Percentiles rank a stretch among this genome's conserved stretches.
Conservation (phyloP, 306 rosid genomes). For the Luffa acutangula region DNA sequence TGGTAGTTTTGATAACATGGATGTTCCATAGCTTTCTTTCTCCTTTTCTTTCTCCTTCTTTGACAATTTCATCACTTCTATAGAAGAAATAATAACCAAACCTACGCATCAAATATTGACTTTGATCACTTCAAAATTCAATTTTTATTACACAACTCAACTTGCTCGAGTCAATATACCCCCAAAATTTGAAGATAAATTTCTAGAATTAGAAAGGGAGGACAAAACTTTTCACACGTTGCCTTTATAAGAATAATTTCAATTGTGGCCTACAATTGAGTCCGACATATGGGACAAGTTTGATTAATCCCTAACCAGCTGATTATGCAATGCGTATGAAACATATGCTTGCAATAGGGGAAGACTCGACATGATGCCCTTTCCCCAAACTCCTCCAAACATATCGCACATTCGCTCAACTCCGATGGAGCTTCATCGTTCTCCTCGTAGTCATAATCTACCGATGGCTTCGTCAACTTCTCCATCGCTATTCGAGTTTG, state of each 20-base stretch:
- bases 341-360: constrained; percentile 34
- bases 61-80: no score
- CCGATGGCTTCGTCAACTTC: constrained; percentile 15
- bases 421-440: background rate
- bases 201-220: background rate
- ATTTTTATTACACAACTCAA: no score
- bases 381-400: constrained; percentile 33
- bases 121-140: no score
- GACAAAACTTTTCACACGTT: background rate
- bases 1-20: no score
- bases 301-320: constrained; percentile 27
- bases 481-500: background rate
- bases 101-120: no score
- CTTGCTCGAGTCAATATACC: no score
- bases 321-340: constrained; percentile 35
- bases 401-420: constrained; percentile 31
- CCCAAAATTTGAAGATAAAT: no score
- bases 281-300: constrained; percentile 52
- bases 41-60: no score
- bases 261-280: background rate
- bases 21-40: no score
- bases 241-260: background rate
- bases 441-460: background rate
- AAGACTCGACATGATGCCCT: constrained; percentile 27
- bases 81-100: no score